Base-by-base conservation (phyloP, 768 basidiomycete genomes). In the Pleurotus ostreatus region DNA sequence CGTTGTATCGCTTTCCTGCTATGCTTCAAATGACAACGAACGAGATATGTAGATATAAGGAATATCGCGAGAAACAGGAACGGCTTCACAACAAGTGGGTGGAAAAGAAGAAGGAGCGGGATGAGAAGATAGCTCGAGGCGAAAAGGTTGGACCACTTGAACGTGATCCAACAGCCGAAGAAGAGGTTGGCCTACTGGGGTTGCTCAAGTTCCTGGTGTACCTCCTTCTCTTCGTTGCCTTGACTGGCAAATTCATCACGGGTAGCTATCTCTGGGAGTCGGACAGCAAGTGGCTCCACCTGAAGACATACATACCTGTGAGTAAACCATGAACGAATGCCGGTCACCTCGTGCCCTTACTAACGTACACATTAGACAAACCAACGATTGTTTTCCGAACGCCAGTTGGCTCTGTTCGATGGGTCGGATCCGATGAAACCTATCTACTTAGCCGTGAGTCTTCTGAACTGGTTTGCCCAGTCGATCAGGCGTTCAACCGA, bases 181-280 rank as follows among this genome's bases (percentile, higher is more conserved):
- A 76, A 58, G 87, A 89, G 70, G 78, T 92, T 45, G 86, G 84
- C 48, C 59, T 84, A 39, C 65, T 80, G 30, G 86, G 82, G 20
- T 66, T 92, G 46, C 69, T 92, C 66, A 91, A 88, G 68, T 86
- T 91, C 66, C 60, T 89, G 38, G 57, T 89, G 48, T 80, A 82
- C 60, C 49, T 81, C 2, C 52, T 84, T 18, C 61, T 89, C 49
- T 70, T 84, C 59, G 58, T 79, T 39, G 64, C 82, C 1, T 73
- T 92, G 26, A 79, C 85, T 37, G 88, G 93, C 54, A 89, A 88
- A 66, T 93, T 95, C 70, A 74, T 95, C 66, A 91, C 91, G 0
- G 90, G 88, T n/a, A 91, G 86, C 65, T 92, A 84, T 66, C 71
- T 84, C 18, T 97, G 93, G 92, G 92, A 94, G 60, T 83, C 86